Percentiles rank a stretch among this genome's conserved stretches.
These are phyloP conservation scores for Coemansia sp. DNA, from an alignment of 192 early-diverging fungal species.

Conservation along the genomic window DNA sequence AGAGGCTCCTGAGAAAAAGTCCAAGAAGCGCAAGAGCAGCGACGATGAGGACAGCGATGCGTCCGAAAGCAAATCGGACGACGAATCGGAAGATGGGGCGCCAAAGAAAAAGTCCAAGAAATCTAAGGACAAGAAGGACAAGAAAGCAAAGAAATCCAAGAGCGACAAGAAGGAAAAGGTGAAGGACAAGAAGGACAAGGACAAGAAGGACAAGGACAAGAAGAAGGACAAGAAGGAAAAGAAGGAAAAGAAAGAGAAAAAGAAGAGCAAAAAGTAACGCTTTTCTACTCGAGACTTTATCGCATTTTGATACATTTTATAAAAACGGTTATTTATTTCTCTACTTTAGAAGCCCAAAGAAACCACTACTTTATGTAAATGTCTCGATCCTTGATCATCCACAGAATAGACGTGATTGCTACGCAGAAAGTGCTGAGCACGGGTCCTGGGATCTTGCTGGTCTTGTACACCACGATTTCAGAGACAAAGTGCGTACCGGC, in stretches of 20 bases:
- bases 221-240: constrained; percentile 12
- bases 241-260: constrained; percentile 12
- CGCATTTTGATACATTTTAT: too few species aligned
- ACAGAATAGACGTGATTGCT: constrained; percentile 57
- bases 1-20: neutral
- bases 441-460: constrained; percentile 62
- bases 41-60: neutral
- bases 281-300: too few species aligned
- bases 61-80: too few species aligned
- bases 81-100: constrained; percentile 14
- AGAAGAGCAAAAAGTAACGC: constrained; percentile 27
- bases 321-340: neutral
- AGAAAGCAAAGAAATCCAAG: constrained; percentile 18
- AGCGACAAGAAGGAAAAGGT: constrained; percentile 6
- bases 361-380: constrained; percentile 29
- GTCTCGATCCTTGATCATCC: constrained; percentile 52
- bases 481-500: constrained; percentile 68
- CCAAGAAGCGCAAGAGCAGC: constrained; percentile 9
- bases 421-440: constrained; percentile 68
- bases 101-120: constrained; percentile 22
- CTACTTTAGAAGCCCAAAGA: neutral
- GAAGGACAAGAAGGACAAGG: neutral
- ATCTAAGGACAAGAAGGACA: constrained; percentile 9
- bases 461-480: constrained; percentile 66
- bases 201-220: constrained; percentile 16